Base-by-base conservation (phyloP, 2,329 filamentous ascomycete genomes). In the Verticillium isaacii region DNA sequence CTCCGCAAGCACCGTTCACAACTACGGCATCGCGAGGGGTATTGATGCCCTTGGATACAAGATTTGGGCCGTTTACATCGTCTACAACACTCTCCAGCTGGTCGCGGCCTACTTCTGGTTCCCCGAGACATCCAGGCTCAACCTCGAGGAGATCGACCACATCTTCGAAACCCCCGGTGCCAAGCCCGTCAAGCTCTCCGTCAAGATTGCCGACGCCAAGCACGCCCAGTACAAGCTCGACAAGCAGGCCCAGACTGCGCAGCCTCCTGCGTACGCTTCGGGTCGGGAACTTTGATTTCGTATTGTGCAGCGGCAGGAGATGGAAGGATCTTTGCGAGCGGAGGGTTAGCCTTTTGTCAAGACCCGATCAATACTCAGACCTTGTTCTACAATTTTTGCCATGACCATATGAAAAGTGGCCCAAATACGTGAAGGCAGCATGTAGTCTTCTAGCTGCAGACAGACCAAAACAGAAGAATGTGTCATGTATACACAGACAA, bases 111-210 rank as follows among this genome's bases (percentile, higher is more conserved):
- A 80, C 65, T 82, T 82, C 59, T 73, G 82, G 63, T 85, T 84
- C 67, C 82, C 81, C 0, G 82, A 84, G 68, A 84, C 81, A 12
- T 77, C 77, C 55, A 74, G 74, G 23, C 69, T 82, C 39, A 78
- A 75, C 25, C 73, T 85, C 54, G 83, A 86, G 68, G 82, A 86
- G 71, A 85, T 85, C 58, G 82, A 85, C 65, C 80, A 79, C 54
- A 83, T 87, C 61, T 87, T 87, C 62, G 64, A 65, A 59, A 65
- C 64, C 3, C 32, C 60, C 5, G 60, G 62, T 32, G 58, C 62
- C 2, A 50, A 61, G 45, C 64, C 64, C 23, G 60, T 64, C 14
- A 62, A 64, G 59, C 58, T 65, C 15, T 64, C 62, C 15, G 62
- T 65, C 36, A 65, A 65, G 60, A 64, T 64, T 54, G 58, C 62